Base-by-base conservation (phyloP, 495 filamentous ascomycete species). In the Penicillium cinerascens region DNA sequence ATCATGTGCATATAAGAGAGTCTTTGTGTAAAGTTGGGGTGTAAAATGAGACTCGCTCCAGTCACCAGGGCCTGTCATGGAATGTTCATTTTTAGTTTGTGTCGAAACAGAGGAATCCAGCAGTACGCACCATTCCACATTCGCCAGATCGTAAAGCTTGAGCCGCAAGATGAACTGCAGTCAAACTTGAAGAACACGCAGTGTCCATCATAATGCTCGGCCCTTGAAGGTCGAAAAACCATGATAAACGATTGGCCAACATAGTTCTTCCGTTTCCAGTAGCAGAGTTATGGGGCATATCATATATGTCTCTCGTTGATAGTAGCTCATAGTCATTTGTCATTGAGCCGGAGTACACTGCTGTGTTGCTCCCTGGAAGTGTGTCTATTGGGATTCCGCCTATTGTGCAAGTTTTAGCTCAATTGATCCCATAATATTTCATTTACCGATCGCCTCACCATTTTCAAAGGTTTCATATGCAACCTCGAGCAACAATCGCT, bases 401-500 rank as follows among this genome's bases (percentile, higher is more conserved):
- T 66, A 44, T 9, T 17, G 6, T 22, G 65, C 1, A 0, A n/a
- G 15, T 33, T 2, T 62, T 46, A 55, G 48, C 42, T 29, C 25
- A 20, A 10, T 10, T 6, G 10, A 7, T n/a, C 6, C n/a, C 10
- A 6, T 0, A 9, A n/a, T 5, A 4, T 21, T 33, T 21, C n/a
- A n/a, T 13, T n/a, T 4, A 16, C 3, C 9, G 18, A 15, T 15
- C 10, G n/a, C 16, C 58, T 23, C 35, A 43, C 61, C 59, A 47
- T 72, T 71, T 41, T 82, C 77, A 3, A 80, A 53, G 2, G 74
- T 72, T 45, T 81, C 67, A 46, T 81, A 82, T 4, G 70, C 59
- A 0, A 68, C 62, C 35, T 82, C 74, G 5, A 83, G 70, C 3
- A 76, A 38, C 4, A 79, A 59, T 4, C 80, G 66, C 42, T 79